Percentiles rank a stretch among this genome's conserved stretches.
Evolutionary conservation across 2,329 filamentous ascomycete genomes (phyloP).

Genomic region (Cladosporium sphaerospermum): DNA sequence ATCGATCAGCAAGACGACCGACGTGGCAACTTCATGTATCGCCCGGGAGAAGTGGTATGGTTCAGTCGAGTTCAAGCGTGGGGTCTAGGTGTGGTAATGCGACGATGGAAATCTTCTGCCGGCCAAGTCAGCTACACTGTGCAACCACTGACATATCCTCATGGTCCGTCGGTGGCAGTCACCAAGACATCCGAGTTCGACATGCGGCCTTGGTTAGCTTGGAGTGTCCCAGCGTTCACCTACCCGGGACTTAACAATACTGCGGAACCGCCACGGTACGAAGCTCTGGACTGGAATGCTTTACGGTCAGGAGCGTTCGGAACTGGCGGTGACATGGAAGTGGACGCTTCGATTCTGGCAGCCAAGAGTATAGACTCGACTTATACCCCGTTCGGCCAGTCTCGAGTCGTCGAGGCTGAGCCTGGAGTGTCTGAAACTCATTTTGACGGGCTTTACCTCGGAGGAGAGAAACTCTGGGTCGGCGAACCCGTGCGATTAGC

Average conservation of each 20-base stretch:
- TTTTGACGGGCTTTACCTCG: slow-evolving; percentile 51
- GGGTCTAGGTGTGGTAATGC: slow-evolving; percentile 48
- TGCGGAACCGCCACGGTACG: slow-evolving; percentile 36
- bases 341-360: slow-evolving; percentile 53
- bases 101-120: slow-evolving; percentile 33
- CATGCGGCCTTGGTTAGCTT: slow-evolving; percentile 53
- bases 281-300: slow-evolving; percentile 47
- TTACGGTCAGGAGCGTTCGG: slow-evolving; percentile 38
- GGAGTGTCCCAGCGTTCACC: slow-evolving; percentile 50
- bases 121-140: slow-evolving; percentile 17
- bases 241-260: slow-evolving; percentile 38
- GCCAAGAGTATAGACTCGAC: slow-evolving; percentile 51
- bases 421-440: slow-evolving; percentile 36
- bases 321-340: slow-evolving; percentile 42
- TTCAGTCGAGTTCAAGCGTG: slow-evolving; percentile 48
- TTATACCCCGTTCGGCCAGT: slow-evolving; percentile 48
- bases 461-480: slow-evolving; percentile 54
- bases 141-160: slow-evolving; percentile 37
- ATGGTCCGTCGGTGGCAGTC: slow-evolving; percentile 26
- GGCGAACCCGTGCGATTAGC: slow-evolving; percentile 53
- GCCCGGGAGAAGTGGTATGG: slow-evolving; percentile 53
- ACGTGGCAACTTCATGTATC: slow-evolving; percentile 45
- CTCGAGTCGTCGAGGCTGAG: slow-evolving; percentile 34
- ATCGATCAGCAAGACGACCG: slow-evolving; percentile 46
- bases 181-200: slow-evolving; percentile 39